Conservation (phyloP, 192 early-diverging fungal species). For the Pilobolus umbonatus region DNA sequence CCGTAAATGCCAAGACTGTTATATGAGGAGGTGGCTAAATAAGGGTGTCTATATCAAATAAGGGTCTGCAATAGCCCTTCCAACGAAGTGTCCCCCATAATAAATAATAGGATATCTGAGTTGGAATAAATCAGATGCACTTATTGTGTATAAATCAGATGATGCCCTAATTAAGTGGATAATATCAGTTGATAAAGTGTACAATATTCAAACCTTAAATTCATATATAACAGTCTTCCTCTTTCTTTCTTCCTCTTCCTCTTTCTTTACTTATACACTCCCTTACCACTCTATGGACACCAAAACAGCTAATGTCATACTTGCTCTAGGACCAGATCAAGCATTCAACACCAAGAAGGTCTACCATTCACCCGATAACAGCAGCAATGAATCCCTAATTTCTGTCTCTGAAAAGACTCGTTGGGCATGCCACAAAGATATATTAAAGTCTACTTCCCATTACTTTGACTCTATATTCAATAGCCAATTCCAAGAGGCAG, state of each 20-base stretch:
- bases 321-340: background rate
- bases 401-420: constrained; percentile 5
- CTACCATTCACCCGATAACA: background rate
- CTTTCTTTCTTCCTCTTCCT: background rate
- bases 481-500: constrained; percentile 22
- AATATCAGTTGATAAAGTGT: background rate
- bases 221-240: background rate
- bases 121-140: too few species aligned
- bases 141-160: too few species aligned
- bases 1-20: too few species aligned
- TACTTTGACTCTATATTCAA: constrained; percentile 35
- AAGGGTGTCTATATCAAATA: too few species aligned
- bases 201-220: background rate
- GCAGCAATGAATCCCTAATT: background rate
- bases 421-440: constrained; percentile 20
- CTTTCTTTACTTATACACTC: background rate
- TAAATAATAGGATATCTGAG: too few species aligned
- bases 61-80: too few species aligned
- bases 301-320: too few species aligned
- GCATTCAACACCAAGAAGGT: constrained; percentile 2
- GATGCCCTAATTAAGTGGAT: too few species aligned
- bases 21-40: too few species aligned
- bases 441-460: constrained; percentile 7
- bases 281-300: background rate
- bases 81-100: too few species aligned